Percentiles rank a stretch among this genome's conserved stretches.
Evolutionary conservation across 2,329 filamentous ascomycete genomes (phyloP).

Genomic region (Diaporthe citri): DNA sequence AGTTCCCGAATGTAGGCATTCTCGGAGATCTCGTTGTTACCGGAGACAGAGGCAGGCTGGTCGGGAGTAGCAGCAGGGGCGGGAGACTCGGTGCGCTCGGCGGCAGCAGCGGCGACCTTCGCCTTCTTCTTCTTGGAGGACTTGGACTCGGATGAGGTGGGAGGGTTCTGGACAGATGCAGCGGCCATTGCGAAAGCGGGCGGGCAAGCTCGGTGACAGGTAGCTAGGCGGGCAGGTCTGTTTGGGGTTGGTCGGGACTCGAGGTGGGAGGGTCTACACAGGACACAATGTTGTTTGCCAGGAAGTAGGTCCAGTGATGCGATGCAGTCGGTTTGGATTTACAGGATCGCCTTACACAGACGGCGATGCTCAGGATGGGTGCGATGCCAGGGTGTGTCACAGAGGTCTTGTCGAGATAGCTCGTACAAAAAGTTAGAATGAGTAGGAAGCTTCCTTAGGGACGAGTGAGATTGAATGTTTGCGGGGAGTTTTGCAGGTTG

Average conservation of each 20-base stretch:
- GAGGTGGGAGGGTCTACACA: slow-evolving; percentile 9
- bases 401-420: slow-evolving; percentile 2
- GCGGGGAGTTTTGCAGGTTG: slow-evolving; percentile 24
- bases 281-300: slow-evolving; percentile 10
- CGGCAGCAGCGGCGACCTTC: slow-evolving; percentile 53
- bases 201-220: slow-evolving; percentile 21
- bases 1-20: slow-evolving; percentile 88
- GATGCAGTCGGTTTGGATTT: background rate
- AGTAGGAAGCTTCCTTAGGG: slow-evolving; percentile 32
- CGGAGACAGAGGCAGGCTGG: slow-evolving; percentile 61
- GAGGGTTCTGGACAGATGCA: slow-evolving; percentile 72
- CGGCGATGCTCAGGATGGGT: background rate
- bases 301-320: background rate
- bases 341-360: slow-evolving; percentile 1
- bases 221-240: slow-evolving; percentile 22
- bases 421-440: background rate
- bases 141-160: slow-evolving; percentile 73
- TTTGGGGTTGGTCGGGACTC: background rate
- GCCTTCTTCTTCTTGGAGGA: slow-evolving; percentile 78
- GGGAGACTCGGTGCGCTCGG: slow-evolving; percentile 66
- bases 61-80: slow-evolving; percentile 65
- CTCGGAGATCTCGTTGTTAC: slow-evolving; percentile 73
- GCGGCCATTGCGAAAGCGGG: slow-evolving; percentile 70
- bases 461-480: background rate
- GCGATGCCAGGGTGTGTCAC: background rate